phyloP scores from a whole-genome alignment of 352 stramenopile species.

The Globisporangium viniferum region DNA sequence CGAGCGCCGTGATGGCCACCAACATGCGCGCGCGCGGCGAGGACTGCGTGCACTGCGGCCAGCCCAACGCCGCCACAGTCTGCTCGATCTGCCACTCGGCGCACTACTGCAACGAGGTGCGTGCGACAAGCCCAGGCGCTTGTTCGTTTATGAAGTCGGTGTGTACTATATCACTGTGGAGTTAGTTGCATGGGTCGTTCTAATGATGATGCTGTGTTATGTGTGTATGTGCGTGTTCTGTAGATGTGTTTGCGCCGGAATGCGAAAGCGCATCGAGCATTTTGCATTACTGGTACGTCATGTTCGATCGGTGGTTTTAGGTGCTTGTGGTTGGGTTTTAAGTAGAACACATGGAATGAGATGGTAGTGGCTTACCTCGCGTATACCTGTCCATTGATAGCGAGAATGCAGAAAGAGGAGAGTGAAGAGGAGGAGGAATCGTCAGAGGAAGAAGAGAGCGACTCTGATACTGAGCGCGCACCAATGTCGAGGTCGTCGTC shows the following conservation, averaged over 20 bases:
- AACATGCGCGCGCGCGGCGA: conserved; percentile 26
- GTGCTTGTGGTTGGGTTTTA: not conserved
- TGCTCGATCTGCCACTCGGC: conserved; percentile 70
- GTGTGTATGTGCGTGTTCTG: not conserved
- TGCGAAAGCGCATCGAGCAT: conserved; percentile 61
- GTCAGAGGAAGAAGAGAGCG: conserved; percentile 70
- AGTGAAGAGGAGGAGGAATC: conserved; percentile 48
- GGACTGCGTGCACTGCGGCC: conserved; percentile 74
- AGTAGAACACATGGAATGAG: not conserved
- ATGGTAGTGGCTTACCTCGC: not conserved
- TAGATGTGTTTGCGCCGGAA: conserved; percentile 74
- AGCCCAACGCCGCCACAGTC: conserved; percentile 43
- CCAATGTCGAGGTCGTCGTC: conserved; percentile 20
- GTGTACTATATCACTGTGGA: not conserved
- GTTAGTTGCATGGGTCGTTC: not conserved
- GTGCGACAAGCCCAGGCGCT: not conserved
- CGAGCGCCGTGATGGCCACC: conserved; percentile 33
- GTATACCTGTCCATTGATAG: conserved; percentile 13
- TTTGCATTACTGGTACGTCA: conserved; percentile 54
- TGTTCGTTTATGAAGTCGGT: not conserved
- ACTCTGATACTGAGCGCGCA: conserved; percentile 57
- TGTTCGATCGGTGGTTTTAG: not conserved
- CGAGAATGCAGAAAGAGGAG: conserved; percentile 59
- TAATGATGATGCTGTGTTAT: not conserved
- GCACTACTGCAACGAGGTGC: conserved; percentile 73